A percentile compares a stretch with the other conserved stretches of the same genome.
phyloP scores from a whole-genome alignment of 78 protist species.

The Chrysochromulina parva region DNA sequence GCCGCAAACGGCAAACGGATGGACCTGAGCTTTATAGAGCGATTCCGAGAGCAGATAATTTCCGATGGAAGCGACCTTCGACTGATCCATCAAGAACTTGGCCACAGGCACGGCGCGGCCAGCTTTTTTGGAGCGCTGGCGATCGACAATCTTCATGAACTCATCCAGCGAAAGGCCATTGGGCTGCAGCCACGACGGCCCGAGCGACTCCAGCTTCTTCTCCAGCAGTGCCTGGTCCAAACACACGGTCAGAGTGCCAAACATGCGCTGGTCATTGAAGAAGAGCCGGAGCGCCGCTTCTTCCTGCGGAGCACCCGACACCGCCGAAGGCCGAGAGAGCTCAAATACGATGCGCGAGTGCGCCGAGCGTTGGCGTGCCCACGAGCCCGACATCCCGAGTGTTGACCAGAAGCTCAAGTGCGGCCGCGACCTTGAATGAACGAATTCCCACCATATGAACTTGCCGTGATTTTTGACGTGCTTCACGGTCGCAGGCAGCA shows the following conservation, averaged over 20 bases:
- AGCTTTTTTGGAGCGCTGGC: background rate
- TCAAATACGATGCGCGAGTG: background rate
- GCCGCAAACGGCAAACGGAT: background rate
- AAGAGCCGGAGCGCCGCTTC: background rate
- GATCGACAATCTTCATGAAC: background rate
- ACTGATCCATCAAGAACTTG: conserved; percentile 26
- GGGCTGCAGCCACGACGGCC: background rate
- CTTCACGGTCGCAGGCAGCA: background rate
- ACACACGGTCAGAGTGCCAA: conserved; percentile 2
- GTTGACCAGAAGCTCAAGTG: background rate
- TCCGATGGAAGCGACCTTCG: conserved; percentile 1
- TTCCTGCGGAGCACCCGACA: too few species aligned
- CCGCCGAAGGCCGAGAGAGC: background rate
- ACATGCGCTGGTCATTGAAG: conserved; percentile 27
- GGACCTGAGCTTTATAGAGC: background rate
- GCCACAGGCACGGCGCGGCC: background rate
- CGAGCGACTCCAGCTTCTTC: background rate
- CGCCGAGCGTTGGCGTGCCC: background rate
- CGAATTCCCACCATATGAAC: conserved; percentile 4
- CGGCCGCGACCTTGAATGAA: background rate
- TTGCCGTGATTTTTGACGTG: background rate
- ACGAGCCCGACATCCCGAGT: conserved; percentile 5
- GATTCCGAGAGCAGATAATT: conserved; percentile 5
- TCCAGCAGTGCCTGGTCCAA: background rate
- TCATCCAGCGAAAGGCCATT: background rate